Percentiles rank a stretch among this genome's conserved stretches.
These are phyloP conservation scores for Phytophthora quininea DNA, from an alignment of 352 stramenopile genomes.

Conservation along the genomic window DNA sequence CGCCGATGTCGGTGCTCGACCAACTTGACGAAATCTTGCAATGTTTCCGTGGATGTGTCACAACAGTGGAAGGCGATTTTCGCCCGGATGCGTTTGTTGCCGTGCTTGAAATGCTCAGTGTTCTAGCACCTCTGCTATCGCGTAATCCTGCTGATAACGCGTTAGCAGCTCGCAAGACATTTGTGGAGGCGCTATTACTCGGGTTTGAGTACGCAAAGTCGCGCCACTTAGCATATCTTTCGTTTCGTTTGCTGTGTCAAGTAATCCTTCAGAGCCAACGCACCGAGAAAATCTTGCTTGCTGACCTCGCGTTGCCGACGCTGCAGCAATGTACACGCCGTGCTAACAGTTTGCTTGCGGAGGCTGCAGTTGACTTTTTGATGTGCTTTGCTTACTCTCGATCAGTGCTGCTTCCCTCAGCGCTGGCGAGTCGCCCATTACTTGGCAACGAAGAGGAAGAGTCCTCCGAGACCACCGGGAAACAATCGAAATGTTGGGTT, in stretches of 20 bases:
- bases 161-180: conserved; percentile 33
- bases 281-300: conserved; percentile 52
- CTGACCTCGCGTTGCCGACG: conserved; percentile 50
- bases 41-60: conserved; percentile 52
- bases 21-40: conserved; percentile 45
- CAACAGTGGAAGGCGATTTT: conserved; percentile 70
- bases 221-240: conserved; percentile 64
- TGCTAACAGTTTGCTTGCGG: conserved; percentile 53
- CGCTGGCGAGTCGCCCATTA: conserved; percentile 27
- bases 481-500: conserved; percentile 46
- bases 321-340: conserved; percentile 50
- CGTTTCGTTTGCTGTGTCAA: conserved; percentile 72
- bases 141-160: conserved; percentile 10
- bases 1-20: conserved; percentile 43
- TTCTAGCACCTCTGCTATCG: conserved; percentile 40
- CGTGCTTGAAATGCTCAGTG: conserved; percentile 72
- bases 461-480: conserved; percentile 7
- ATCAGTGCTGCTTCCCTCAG: conserved; percentile 49
- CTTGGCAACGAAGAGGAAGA: conserved; percentile 8
- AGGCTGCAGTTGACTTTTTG: conserved; percentile 80
- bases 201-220: conserved; percentile 62
- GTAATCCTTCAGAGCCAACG: conserved; percentile 54
- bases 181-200: conserved; percentile 59
- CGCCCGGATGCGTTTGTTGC: conserved; percentile 64
- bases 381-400: conserved; percentile 75